These are phyloP conservation scores for Talaromyces proteolyticus DNA, from an alignment of 495 filamentous ascomycete genomes.

Conservation along the genomic window DNA sequence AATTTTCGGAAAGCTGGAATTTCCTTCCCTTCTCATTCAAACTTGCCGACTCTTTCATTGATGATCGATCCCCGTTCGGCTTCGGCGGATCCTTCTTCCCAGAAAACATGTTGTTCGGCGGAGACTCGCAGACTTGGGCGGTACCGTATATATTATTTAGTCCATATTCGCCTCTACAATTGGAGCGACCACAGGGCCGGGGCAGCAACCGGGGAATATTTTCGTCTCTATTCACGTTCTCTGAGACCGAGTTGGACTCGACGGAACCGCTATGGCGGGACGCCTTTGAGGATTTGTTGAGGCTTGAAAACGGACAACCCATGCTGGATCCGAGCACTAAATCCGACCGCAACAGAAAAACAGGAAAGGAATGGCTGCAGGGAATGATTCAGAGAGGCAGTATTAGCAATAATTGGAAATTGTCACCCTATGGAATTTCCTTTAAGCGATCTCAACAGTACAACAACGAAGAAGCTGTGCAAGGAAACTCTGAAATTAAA, in stretches of 20 bases:
- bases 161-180: constrained; percentile 46
- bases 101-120: constrained; percentile 21
- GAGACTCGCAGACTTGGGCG: constrained; percentile 27
- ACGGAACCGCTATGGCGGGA: constrained; percentile 42
- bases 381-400: constrained; percentile 33
- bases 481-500: not conserved
- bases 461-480: constrained; percentile 3
- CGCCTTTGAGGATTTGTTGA: constrained; percentile 51
- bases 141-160: constrained; percentile 35
- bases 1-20: constrained; percentile 4
- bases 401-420: constrained; percentile 29
- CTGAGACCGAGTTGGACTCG: constrained; percentile 22
- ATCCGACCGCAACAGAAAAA: constrained; percentile 17
- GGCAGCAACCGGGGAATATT: constrained; percentile 25
- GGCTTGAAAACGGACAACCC: constrained; percentile 40
- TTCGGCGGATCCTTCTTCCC: constrained; percentile 24
- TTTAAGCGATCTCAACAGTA: constrained; percentile 13
- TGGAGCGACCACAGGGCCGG: constrained; percentile 31
- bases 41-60: constrained; percentile 30
- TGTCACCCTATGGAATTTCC: constrained; percentile 21
- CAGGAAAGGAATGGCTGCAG: constrained; percentile 29
- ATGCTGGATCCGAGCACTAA: constrained; percentile 29
- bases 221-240: constrained; percentile 31
- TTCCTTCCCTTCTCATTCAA: constrained; percentile 13
- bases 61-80: constrained; percentile 22